Conservation (phyloP, 306 rosid genomes). For the Rosa persica region DNA sequence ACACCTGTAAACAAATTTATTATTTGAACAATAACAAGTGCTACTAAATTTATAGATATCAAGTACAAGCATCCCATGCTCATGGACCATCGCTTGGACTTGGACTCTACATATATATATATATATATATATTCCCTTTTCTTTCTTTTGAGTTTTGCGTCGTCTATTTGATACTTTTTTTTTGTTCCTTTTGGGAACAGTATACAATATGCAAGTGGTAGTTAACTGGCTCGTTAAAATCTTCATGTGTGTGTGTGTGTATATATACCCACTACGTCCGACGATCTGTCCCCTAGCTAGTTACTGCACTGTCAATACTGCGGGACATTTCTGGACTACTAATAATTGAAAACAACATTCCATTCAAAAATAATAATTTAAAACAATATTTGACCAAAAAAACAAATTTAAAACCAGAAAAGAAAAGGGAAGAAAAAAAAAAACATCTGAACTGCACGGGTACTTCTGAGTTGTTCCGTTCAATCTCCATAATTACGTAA, state of each 20-base stretch:
- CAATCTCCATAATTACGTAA: too few species aligned
- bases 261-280: not conserved
- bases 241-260: not conserved
- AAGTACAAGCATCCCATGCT: not conserved
- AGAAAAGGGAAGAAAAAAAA: not conserved
- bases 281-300: not conserved
- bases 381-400: too few species aligned
- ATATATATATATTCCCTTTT: not conserved
- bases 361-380: too few species aligned
- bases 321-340: not conserved
- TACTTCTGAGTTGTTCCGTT: not conserved
- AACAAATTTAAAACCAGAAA: not conserved
- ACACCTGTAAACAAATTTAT: constrained; percentile 9
- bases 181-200: not conserved
- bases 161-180: not conserved
- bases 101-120: not conserved
- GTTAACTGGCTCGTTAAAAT: not conserved
- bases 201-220: not conserved
- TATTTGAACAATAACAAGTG: not conserved
- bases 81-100: not conserved
- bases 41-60: not conserved
- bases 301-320: not conserved
- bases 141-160: not conserved
- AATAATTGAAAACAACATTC: not conserved
- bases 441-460: not conserved